phyloP scores from a whole-genome alignment of 2,329 filamentous ascomycete species.

The Orbilia javanica region DNA sequence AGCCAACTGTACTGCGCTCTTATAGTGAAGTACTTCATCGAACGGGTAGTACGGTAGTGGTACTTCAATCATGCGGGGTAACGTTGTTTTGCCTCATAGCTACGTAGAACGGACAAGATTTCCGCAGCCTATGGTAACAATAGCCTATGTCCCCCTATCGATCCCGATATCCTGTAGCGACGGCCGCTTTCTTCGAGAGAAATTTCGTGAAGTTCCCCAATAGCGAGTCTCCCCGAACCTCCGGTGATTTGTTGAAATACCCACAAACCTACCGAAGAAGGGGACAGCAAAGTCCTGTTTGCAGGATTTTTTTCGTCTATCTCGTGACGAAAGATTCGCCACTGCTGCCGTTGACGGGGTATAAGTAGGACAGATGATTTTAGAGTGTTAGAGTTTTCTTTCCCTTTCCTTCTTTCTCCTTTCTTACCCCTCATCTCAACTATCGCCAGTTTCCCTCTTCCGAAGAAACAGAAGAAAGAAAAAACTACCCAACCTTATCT shows the following conservation, averaged over 20 bases:
- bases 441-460: conserved; percentile 3
- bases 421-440: conserved; percentile 28
- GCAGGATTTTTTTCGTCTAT: conserved; percentile 3
- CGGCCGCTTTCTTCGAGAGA: neutral
- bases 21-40: neutral
- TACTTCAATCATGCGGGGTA: conserved; percentile 15
- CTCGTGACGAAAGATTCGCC: conserved; percentile 32
- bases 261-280: conserved; percentile 4
- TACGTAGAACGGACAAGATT: conserved; percentile 6
- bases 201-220: conserved; percentile 9
- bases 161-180: conserved; percentile 2
- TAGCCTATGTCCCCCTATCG: conserved; percentile 16
- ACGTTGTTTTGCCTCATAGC: conserved; percentile 2
- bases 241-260: conserved; percentile 19
- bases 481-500: conserved; percentile 24
- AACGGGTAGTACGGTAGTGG: neutral
- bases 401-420: conserved; percentile 11
- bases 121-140: conserved; percentile 18
- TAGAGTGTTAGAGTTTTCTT: conserved; percentile 13
- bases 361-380: conserved; percentile 41
- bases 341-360: conserved; percentile 13
- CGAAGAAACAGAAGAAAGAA: conserved; percentile 1
- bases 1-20: conserved; percentile 11
- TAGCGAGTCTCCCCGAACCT: conserved; percentile 35
- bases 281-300: neutral